Evolutionary conservation across 192 early-diverging fungal species (phyloP).

Genomic region (Rhizophlyctis rosea): DNA sequence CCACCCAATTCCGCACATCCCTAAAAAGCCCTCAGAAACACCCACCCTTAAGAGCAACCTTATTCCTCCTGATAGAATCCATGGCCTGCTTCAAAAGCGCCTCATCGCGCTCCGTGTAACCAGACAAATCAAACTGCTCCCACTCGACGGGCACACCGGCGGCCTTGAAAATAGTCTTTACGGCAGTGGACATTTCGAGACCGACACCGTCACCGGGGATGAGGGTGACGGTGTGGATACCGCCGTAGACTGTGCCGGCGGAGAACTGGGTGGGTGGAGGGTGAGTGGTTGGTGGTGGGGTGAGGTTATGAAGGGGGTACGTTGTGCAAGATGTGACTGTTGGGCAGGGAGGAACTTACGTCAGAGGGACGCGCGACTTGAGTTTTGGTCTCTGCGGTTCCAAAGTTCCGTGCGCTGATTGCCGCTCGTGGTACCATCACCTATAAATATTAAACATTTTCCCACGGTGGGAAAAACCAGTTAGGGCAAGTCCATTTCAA

Average conservation of each 20-base stretch:
- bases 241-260: conserved; percentile 70
- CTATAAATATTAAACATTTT: too few relatives aligned
- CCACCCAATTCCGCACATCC: too few relatives aligned
- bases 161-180: conserved; percentile 93
- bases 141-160: conserved; percentile 92
- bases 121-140: conserved; percentile 96
- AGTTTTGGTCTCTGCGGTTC: too few relatives aligned
- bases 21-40: conserved; percentile 5
- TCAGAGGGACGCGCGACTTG: too few relatives aligned
- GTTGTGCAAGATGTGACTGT: too few relatives aligned
- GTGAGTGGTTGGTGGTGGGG: not conserved
- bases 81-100: conserved; percentile 83
- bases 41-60: conserved; percentile 95
- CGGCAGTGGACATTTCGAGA: conserved; percentile 82
- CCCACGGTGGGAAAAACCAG: too few relatives aligned
- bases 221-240: conserved; percentile 91
- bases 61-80: conserved; percentile 89
- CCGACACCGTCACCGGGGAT: conserved; percentile 99
- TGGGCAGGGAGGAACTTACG: too few relatives aligned
- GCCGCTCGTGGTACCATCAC: too few relatives aligned
- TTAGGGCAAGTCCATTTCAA: too few relatives aligned
- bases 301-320: too few relatives aligned
- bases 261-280: conserved; percentile 3
- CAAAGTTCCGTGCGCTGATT: too few relatives aligned
- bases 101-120: conserved; percentile 79